phyloP scores from a whole-genome alignment of 345 rosid species.

The Salix udensis region DNA sequence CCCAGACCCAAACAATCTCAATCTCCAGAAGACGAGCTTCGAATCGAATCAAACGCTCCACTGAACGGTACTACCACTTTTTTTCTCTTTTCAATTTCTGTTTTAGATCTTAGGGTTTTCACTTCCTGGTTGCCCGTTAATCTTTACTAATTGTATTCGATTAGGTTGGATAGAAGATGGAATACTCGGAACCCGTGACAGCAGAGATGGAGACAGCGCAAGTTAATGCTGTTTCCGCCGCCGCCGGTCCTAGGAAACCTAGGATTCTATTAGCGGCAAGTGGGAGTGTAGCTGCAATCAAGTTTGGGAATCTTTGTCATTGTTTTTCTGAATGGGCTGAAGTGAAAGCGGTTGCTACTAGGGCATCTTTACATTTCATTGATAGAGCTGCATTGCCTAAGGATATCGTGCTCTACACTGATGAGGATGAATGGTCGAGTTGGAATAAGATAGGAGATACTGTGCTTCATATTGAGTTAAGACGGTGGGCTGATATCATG shows the following conservation, averaged over 20 bases:
- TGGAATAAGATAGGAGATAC: conserved; percentile 85
- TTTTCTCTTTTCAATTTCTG: too few species aligned
- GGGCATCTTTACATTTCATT: conserved; percentile 74
- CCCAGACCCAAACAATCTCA: too few species aligned
- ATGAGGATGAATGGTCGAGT: conserved; percentile 82
- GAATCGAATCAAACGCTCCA: too few species aligned
- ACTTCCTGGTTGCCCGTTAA: too few species aligned
- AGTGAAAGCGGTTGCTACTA: conserved; percentile 75
- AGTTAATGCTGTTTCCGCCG: conserved; percentile 7
- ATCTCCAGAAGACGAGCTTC: too few species aligned
- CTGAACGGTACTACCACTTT: too few species aligned
- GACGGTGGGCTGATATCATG: conserved; percentile 92
- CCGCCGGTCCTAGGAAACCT: conserved; percentile 38
- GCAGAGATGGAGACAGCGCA: conserved; percentile 38
- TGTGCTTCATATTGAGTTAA: conserved; percentile 87
- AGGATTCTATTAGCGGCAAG: conserved; percentile 78
- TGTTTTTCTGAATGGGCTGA: conserved; percentile 89
- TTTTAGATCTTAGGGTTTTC: too few species aligned
- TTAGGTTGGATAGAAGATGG: too few species aligned
- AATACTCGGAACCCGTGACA: too few species aligned
- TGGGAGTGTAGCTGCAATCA: conserved; percentile 90
- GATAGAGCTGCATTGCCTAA: conserved; percentile 64
- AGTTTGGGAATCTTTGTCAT: conserved; percentile 80
- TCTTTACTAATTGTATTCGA: too few species aligned
- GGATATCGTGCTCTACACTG: conserved; percentile 69